Conservation (phyloP, 495 filamentous ascomycete species). For the Hypoxylon trugodes region DNA sequence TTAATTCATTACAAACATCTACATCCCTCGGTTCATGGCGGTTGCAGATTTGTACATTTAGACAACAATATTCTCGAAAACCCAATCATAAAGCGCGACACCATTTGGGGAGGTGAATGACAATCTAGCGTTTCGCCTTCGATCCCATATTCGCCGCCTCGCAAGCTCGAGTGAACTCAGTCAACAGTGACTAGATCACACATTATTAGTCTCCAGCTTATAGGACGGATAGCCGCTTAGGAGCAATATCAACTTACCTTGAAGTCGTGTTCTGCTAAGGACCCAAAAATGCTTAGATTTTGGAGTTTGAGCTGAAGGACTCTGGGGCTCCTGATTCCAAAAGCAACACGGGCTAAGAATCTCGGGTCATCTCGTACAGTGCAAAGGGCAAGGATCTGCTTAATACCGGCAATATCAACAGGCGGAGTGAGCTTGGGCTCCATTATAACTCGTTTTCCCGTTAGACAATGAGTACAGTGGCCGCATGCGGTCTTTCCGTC, state of each 20-base stretch:
- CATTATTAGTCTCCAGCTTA: constrained; percentile 16
- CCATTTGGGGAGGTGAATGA: too few species aligned
- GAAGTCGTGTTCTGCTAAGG: constrained; percentile 60
- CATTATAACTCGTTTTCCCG: constrained; percentile 47
- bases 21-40: too few species aligned
- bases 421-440: constrained; percentile 26
- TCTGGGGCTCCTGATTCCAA: constrained; percentile 65
- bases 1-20: too few species aligned
- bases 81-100: too few species aligned
- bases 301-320: constrained; percentile 54
- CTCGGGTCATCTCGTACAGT: constrained; percentile 61
- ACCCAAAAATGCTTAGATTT: constrained; percentile 54
- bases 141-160: background rate
- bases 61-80: too few species aligned
- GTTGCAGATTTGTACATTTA: too few species aligned
- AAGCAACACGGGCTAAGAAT: constrained; percentile 63
- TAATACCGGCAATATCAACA: constrained; percentile 50
- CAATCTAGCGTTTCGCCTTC: background rate
- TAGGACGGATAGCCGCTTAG: too few species aligned
- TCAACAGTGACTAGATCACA: constrained; percentile 36
- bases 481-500: constrained; percentile 53
- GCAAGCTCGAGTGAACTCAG: constrained; percentile 43
- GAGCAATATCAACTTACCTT: too few species aligned
- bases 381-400: constrained; percentile 50
- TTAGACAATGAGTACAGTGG: constrained; percentile 63